phyloP scores from a whole-genome alignment of 75 land plant species.

The Sequoiadendron giganteum region DNA sequence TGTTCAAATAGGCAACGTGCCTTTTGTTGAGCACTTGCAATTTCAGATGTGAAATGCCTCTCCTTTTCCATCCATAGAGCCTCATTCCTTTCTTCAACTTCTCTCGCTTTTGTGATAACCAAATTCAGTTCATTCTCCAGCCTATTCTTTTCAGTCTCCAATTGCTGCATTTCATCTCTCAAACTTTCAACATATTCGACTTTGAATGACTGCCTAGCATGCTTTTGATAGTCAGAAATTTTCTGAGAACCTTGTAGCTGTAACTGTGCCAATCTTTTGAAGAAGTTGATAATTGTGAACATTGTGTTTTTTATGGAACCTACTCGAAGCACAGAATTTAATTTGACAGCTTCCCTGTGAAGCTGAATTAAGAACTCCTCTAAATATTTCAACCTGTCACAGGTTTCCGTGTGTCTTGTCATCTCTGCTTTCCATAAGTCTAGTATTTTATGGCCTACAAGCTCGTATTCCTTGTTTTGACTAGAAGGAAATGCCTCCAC shows the following conservation, averaged over 20 bases:
- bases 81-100: background rate
- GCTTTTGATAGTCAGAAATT: background rate
- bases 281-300: background rate
- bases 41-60: conserved; percentile 1
- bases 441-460: background rate
- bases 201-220: background rate
- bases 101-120: background rate
- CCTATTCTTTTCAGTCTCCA: background rate
- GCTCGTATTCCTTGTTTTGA: background rate
- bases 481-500: background rate
- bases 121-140: background rate
- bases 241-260: background rate
- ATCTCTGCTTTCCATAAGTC: background rate
- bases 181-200: background rate
- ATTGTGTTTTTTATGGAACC: background rate
- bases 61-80: background rate
- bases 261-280: background rate
- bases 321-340: background rate
- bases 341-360: background rate
- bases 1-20: background rate
- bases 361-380: background rate
- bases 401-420: background rate
- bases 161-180: background rate
- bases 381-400: conserved; percentile 2
- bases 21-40: background rate